These are phyloP conservation scores for Clitopilus hobsonii DNA, from an alignment of 768 basidiomycete species.

Conservation along the genomic window DNA sequence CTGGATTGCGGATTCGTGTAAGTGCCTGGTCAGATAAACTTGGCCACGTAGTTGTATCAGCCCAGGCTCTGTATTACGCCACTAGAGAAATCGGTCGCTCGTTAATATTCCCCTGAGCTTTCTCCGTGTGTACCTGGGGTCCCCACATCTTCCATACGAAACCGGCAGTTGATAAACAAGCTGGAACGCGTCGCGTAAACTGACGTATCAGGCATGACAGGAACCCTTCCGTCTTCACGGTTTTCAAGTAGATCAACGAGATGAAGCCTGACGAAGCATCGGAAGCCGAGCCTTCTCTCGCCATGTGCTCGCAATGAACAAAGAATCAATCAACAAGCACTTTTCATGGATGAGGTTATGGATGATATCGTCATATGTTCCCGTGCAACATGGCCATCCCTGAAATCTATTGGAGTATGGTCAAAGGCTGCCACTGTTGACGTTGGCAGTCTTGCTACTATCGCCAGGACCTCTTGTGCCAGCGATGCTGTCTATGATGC, in stretches of 20 bases:
- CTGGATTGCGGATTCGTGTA: too few species aligned
- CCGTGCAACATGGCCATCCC: too few species aligned
- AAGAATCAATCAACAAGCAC: background rate
- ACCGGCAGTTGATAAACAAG: background rate
- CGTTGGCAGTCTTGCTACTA: too few species aligned
- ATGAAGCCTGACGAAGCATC: background rate
- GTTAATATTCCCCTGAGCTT: conserved; percentile 7
- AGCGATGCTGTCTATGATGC: conserved; percentile 65
- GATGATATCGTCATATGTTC: too few species aligned
- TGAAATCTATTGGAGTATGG: too few species aligned
- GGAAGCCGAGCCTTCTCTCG: background rate
- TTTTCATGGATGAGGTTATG: background rate
- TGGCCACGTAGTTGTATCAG: too few species aligned
- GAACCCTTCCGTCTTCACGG: background rate
- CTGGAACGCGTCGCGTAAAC: background rate
- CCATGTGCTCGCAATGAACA: background rate
- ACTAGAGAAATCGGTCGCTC: too few species aligned
- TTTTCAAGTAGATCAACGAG: background rate
- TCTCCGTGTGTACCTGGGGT: conserved; percentile 22
- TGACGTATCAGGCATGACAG: background rate
- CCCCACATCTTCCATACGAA: background rate
- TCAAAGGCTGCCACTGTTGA: too few species aligned
- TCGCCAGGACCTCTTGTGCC: conserved; percentile 25
- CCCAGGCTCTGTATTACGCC: too few species aligned
- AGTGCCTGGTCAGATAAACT: too few species aligned